Base-by-base conservation (phyloP, 2,329 filamentous ascomycete genomes). In the Alternaria sp. region DNA sequence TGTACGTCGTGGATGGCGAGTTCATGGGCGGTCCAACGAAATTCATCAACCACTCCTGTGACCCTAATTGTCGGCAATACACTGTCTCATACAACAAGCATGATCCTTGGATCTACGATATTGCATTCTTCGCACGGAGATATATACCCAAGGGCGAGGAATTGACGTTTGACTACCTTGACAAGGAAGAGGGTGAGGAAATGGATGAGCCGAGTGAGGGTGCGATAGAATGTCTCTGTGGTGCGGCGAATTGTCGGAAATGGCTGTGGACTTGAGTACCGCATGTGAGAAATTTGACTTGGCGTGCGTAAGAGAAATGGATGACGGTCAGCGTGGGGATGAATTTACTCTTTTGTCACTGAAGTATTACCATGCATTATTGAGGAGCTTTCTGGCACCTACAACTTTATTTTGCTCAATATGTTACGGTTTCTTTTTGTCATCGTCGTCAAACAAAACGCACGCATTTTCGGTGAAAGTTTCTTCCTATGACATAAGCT, bases 31-130 rank as follows among this genome's bases (percentile, higher is more conserved):
- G 90, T 0, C 90, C 90, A 0, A 91, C 90, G 0, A 85, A 91
- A 3, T 95, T 94, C 76, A 90, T 94, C 74, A 95, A 95, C 68
- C 91, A 95, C 74, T 90, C 86, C 2, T 94, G 91, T 73, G 85
- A 91, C 4, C 91, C 91, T 0, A 94, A 93, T 69, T 84, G 92
- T 70, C 83, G 89, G 13, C 91, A 93, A 60, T 94, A 93, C 76
- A 90, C 90, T 0, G 86, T 92, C 1, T 89, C 91, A 1, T 90
- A 90, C 50, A 91, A 93, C 69, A 88, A 91, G 60, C 86, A 89
- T 0, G 90, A 93, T 69, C 87, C 87, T 58, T 84, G 87, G 45
- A 82, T 93, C 6, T 92, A 94, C 72, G 90, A 93, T 60, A 79
- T 94, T 46, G 91, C 90, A 0, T 83, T 94, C 59, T 94, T 94